Percentiles rank a stretch among this genome's conserved stretches.
Conservation (phyloP, 805 yeast species). For the Allodekkera sacchari region DNA sequence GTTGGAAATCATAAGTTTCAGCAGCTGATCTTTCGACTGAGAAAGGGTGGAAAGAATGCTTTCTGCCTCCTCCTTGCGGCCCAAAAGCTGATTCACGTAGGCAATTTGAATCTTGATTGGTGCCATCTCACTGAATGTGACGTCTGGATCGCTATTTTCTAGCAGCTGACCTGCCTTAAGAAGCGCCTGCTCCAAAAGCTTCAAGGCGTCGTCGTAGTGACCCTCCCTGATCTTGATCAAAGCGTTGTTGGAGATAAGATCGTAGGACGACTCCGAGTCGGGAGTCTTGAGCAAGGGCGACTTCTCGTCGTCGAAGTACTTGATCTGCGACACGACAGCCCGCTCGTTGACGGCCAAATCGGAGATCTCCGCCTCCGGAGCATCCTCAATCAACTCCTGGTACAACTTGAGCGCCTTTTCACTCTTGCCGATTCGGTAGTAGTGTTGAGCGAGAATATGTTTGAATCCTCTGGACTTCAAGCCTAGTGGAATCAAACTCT, state of each 20-base stretch:
- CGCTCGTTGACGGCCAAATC: constrained; percentile 60
- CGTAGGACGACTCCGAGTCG: constrained; percentile 32
- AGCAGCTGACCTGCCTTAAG: constrained; percentile 30
- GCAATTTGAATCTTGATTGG: constrained; percentile 59
- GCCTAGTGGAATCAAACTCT: constrained; percentile 12
- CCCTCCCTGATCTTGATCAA: constrained; percentile 37
- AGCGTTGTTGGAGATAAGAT: constrained; percentile 52
- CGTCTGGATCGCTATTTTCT: constrained; percentile 36
- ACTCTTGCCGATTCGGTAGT: constrained; percentile 39
- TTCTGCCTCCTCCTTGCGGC: constrained; percentile 27
- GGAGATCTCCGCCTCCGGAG: constrained; percentile 32
- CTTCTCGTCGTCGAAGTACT: constrained; percentile 6
- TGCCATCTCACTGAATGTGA: constrained; percentile 41
- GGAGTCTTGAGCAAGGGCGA: neutral
- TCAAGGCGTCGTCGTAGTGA: constrained; percentile 32
- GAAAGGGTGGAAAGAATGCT: constrained; percentile 28
- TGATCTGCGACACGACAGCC: constrained; percentile 51
- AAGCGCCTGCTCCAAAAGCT: constrained; percentile 37
- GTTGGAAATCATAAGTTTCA: constrained; percentile 34
- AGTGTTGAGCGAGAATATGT: constrained; percentile 46
- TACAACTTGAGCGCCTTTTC: constrained; percentile 40
- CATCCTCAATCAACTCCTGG: constrained; percentile 25
- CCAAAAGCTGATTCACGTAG: constrained; percentile 36
- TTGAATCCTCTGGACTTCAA: constrained; percentile 29
- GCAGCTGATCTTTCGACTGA: constrained; percentile 29